A percentile compares a stretch with the other conserved stretches of the same genome.
Conservation (phyloP, 208 protist species). For the Leishmania mexicana region DNA sequence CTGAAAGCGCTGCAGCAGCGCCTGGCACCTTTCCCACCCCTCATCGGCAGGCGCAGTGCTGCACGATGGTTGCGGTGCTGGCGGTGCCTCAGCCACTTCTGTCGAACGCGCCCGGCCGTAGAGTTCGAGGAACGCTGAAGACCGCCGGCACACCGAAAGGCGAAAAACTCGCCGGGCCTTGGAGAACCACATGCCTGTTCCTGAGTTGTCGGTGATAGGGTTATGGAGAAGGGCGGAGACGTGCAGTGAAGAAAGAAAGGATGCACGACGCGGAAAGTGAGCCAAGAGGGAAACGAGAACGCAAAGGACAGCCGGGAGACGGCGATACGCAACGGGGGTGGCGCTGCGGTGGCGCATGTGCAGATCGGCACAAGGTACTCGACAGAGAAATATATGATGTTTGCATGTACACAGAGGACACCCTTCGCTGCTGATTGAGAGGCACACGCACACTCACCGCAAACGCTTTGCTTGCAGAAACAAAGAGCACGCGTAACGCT, state of each 20-base stretch:
- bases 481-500: not conserved
- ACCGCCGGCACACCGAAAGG: constrained; percentile 11
- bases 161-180: not conserved
- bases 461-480: not conserved
- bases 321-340: not conserved
- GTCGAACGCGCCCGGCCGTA: constrained; percentile 18
- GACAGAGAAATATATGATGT: not conserved
- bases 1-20: constrained; percentile 20
- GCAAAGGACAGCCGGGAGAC: not conserved
- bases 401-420: not conserved
- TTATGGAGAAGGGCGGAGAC: not conserved
- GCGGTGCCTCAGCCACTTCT: not conserved
- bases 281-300: not conserved
- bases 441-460: not conserved
- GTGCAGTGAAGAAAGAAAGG: not conserved
- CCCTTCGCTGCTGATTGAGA: not conserved
- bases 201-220: not conserved
- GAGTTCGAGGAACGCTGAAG: constrained; percentile 28
- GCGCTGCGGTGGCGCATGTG: not conserved
- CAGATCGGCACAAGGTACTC: not conserved
- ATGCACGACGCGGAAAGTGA: not conserved
- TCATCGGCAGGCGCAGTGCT: not conserved
- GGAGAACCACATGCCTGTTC: constrained; percentile 13
- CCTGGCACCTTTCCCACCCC: constrained; percentile 12
- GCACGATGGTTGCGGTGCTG: constrained; percentile 1